These are phyloP conservation scores for Ochromonas danica DNA, from an alignment of 108 stramenopile genomes.

Conservation along the genomic window DNA sequence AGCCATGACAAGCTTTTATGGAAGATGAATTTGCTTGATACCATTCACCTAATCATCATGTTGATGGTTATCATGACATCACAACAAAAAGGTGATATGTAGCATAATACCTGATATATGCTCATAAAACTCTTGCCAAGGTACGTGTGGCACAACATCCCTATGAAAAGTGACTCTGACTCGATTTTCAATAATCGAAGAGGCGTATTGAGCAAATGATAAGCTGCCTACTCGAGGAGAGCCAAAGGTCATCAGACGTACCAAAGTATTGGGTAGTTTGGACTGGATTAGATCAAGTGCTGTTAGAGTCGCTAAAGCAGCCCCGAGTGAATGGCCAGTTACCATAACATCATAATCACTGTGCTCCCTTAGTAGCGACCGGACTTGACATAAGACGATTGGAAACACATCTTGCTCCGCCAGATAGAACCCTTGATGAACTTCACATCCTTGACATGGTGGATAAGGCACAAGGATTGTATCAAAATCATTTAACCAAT, in stretches of 20 bases:
- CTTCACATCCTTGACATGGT: neutral
- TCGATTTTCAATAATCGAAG: neutral
- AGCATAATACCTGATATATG: neutral
- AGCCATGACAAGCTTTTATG: too few relatives aligned
- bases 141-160: conserved; percentile 42
- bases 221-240: conserved; percentile 36
- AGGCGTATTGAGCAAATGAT: neutral
- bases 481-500: neutral
- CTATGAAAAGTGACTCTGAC: conserved; percentile 34
- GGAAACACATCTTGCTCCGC: neutral
- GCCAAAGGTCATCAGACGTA: conserved; percentile 34
- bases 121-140: neutral
- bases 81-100: too few relatives aligned
- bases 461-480: neutral
- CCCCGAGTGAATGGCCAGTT: neutral
- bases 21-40: too few relatives aligned
- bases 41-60: too few relatives aligned
- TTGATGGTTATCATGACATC: too few relatives aligned
- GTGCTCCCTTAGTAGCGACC: neutral
- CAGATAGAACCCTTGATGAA: neutral
- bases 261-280: neutral
- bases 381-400: neutral
- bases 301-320: neutral
- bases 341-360: neutral
- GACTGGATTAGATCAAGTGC: neutral